These are phyloP conservation scores for Lecanicillium sp. DNA, from an alignment of 2,329 filamentous ascomycete species.

Conservation along the genomic window DNA sequence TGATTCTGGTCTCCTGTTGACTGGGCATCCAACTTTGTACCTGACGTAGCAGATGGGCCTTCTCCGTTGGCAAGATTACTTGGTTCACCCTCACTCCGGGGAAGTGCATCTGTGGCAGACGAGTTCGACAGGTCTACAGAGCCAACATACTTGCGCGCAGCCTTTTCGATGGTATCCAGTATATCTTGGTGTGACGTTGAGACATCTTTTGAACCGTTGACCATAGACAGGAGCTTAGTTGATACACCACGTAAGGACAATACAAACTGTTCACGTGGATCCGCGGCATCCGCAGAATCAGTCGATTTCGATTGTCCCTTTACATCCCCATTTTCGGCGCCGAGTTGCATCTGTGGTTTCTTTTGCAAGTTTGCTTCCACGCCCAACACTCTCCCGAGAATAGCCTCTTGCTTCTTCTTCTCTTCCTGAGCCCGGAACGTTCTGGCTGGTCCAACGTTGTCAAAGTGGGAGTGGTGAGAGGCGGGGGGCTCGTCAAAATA, in stretches of 20 bases:
- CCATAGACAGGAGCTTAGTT: slow-evolving; percentile 31
- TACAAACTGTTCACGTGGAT: slow-evolving; percentile 21
- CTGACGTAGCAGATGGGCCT: background rate
- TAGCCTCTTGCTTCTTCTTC: slow-evolving; percentile 44
- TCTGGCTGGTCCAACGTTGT: slow-evolving; percentile 34
- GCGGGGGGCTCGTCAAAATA: slow-evolving; percentile 40
- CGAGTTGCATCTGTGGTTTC: slow-evolving; percentile 20
- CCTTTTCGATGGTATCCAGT: slow-evolving; percentile 40
- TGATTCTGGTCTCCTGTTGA: no score
- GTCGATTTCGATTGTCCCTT: slow-evolving; percentile 9
- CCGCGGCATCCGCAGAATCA: slow-evolving; percentile 9
- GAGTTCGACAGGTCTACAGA: slow-evolving; percentile 19
- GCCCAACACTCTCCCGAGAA: slow-evolving; percentile 44
- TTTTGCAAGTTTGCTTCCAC: slow-evolving; percentile 33
- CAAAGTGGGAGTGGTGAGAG: slow-evolving; percentile 21
- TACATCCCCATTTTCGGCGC: background rate
- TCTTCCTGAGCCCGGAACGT: slow-evolving; percentile 42
- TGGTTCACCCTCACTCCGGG: background rate
- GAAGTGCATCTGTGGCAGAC: slow-evolving; percentile 7
- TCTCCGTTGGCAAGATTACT: background rate
- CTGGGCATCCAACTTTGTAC: background rate
- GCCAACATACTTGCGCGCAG: slow-evolving; percentile 41
- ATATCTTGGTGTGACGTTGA: slow-evolving; percentile 34
- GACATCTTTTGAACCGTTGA: slow-evolving; percentile 27
- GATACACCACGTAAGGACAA: slow-evolving; percentile 31